A percentile compares a stretch with the other conserved stretches of the same genome.
phyloP scores from a whole-genome alignment of 805 yeast genomes.

The Kuraishia ogatae region DNA sequence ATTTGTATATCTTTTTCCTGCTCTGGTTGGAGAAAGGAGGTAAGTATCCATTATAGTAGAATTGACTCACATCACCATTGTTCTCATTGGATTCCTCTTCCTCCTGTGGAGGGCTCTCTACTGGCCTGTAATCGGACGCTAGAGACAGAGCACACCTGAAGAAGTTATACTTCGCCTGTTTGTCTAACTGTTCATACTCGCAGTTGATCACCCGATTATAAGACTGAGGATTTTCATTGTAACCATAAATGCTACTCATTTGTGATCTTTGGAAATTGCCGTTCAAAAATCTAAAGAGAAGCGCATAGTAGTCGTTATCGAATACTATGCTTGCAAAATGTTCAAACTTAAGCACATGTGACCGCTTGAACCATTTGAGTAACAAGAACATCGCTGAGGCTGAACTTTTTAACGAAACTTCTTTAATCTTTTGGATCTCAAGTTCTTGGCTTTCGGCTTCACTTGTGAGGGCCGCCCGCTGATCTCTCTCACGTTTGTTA shows the following conservation, averaged over 20 bases:
- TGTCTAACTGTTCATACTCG: slow-evolving; percentile 20
- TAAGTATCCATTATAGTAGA: neutral
- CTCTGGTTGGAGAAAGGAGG: slow-evolving; percentile 1
- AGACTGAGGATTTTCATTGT: neutral
- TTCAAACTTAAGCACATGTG: slow-evolving; percentile 74
- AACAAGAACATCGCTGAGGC: slow-evolving; percentile 44
- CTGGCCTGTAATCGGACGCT: slow-evolving; percentile 3
- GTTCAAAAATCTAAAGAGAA: slow-evolving; percentile 24
- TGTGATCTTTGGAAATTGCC: slow-evolving; percentile 20
- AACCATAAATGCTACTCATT: slow-evolving; percentile 15
- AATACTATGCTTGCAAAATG: slow-evolving; percentile 62
- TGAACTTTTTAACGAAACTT: slow-evolving; percentile 49
- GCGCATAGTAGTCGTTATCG: slow-evolving; percentile 53
- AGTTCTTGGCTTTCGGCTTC: slow-evolving; percentile 29
- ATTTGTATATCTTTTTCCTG: slow-evolving; percentile 9
- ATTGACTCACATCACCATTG: neutral
- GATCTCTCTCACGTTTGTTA: slow-evolving; percentile 11
- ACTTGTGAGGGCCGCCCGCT: slow-evolving; percentile 4
- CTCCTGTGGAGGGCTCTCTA: neutral
- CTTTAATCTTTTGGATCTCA: slow-evolving; percentile 54
- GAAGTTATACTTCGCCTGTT: slow-evolving; percentile 17
- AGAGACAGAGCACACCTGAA: slow-evolving; percentile 13
- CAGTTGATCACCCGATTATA: slow-evolving; percentile 15
- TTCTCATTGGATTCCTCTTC: neutral
- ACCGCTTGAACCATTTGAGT: slow-evolving; percentile 69